Conservation (phyloP, 140 eudicot species). For the Bidens hawaiensis region DNA sequence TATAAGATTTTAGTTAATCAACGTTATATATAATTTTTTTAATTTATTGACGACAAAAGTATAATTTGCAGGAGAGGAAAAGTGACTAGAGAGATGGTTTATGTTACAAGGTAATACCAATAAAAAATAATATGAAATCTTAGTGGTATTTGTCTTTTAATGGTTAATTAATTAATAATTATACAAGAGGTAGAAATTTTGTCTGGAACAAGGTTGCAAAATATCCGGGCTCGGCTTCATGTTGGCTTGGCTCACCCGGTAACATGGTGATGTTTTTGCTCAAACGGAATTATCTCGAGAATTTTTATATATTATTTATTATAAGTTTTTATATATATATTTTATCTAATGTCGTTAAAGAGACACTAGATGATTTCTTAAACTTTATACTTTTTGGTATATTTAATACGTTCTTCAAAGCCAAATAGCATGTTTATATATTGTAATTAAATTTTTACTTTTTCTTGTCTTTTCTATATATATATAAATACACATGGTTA, state of each 20-base stretch:
- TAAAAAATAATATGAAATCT: constrained; percentile 11
- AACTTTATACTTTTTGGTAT: not conserved
- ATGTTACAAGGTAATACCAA: not conserved
- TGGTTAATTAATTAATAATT: constrained; percentile 2
- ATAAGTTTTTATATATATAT: too few species aligned
- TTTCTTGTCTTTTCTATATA: too few species aligned
- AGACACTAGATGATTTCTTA: too few species aligned
- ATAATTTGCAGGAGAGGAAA: constrained; percentile 10
- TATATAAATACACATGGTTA: too few species aligned
- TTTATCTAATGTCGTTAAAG: too few species aligned
- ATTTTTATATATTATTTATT: not conserved
- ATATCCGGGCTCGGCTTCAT: constrained; percentile 69
- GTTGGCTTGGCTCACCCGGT: constrained; percentile 26
- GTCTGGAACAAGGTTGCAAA: constrained; percentile 63
- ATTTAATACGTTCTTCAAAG: not conserved
- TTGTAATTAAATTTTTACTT: too few species aligned
- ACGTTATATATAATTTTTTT: not conserved
- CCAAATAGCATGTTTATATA: too few species aligned
- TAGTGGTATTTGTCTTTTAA: constrained; percentile 27
- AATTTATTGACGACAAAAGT: not conserved
- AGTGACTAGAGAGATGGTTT: constrained; percentile 11
- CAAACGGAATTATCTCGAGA: not conserved
- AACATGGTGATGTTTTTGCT: constrained; percentile 6
- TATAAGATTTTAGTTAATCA: not conserved
- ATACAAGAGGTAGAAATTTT: constrained; percentile 32